Evolutionary conservation across 371 early-diverging fungal species (phyloP).

Genomic region (Coemansia sp.): DNA sequence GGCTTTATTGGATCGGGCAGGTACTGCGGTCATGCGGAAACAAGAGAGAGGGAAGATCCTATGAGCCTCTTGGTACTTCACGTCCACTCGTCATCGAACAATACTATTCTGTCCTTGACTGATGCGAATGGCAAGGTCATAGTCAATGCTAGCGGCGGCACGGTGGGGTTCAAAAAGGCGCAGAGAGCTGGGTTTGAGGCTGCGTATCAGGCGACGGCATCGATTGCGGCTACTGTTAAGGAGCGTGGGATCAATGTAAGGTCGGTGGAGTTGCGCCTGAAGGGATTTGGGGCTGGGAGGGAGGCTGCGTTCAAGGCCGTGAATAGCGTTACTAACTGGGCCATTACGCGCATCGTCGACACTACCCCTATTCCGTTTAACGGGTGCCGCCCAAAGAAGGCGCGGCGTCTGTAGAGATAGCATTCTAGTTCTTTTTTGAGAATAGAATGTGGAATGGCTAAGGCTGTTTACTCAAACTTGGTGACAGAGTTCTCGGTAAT

Average conservation of each 20-base stretch:
- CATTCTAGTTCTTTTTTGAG: neutral
- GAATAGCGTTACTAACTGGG: slow-evolving; percentile 67
- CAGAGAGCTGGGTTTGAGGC: slow-evolving; percentile 89
- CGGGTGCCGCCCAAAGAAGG: slow-evolving; percentile 93
- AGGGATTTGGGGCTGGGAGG: slow-evolving; percentile 92
- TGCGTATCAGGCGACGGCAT: slow-evolving; percentile 86
- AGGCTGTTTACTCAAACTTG: neutral
- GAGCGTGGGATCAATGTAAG: slow-evolving; percentile 64
- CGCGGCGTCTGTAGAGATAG: slow-evolving; percentile 74
- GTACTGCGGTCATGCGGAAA: slow-evolving; percentile 7
- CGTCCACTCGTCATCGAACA: slow-evolving; percentile 81
- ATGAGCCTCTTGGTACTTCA: slow-evolving; percentile 58
- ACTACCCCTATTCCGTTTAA: slow-evolving; percentile 90
- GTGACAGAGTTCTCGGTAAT: slow-evolving; percentile 27
- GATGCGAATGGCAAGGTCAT: slow-evolving; percentile 70
- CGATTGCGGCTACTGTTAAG: slow-evolving; percentile 66
- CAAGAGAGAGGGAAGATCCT: slow-evolving; percentile 11
- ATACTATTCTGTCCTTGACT: slow-evolving; percentile 85
- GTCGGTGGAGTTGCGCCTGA: slow-evolving; percentile 76
- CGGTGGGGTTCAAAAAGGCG: slow-evolving; percentile 86
- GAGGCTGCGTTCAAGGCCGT: slow-evolving; percentile 91
- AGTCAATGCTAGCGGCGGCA: slow-evolving; percentile 76
- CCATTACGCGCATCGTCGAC: slow-evolving; percentile 75
- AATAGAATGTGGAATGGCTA: neutral
- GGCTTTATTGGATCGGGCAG: slow-evolving; percentile 2